Evolutionary conservation across 169 alveolate genomes (phyloP).

Genomic region (Plasmodium malariae): DNA sequence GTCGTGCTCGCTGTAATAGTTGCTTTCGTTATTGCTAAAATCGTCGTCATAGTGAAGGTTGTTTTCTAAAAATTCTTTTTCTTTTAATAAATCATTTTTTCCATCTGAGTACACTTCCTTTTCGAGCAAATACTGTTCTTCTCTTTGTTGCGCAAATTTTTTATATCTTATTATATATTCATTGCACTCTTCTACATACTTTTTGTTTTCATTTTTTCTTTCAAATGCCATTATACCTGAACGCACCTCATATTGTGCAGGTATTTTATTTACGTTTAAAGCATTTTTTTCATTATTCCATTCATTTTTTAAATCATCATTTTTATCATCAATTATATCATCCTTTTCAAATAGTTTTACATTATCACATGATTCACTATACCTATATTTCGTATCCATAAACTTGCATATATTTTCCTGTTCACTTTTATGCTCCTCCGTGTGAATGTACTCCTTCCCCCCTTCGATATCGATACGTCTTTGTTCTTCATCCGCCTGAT

Average conservation of each 20-base stretch:
- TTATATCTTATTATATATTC: neutral
- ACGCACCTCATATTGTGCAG: neutral
- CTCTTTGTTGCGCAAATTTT: constrained; percentile 11
- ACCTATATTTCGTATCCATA: neutral
- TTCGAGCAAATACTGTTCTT: constrained; percentile 2
- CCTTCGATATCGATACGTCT: neutral
- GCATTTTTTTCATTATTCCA: neutral
- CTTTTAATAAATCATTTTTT: neutral
- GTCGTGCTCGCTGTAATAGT: neutral
- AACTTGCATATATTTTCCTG: neutral
- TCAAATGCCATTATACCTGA: constrained; percentile 1
- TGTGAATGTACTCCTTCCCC: neutral
- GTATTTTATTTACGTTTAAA: too few species aligned
- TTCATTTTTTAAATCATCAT: neutral
- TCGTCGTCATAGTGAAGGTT: neutral
- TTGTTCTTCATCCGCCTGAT: neutral
- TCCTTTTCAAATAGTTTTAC: neutral
- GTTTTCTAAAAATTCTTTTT: constrained; percentile 4
- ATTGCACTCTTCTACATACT: constrained; percentile 5
- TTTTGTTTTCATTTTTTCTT: constrained; percentile 24
- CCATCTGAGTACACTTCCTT: neutral
- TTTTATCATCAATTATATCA: neutral
- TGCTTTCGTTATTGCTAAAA: neutral
- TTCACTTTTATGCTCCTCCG: neutral
- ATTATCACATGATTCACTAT: neutral